Percentiles rank a stretch among this genome's conserved stretches.
These are phyloP conservation scores for Cercospora sojina DNA, from an alignment of 2,329 filamentous ascomycete species.

Conservation along the genomic window DNA sequence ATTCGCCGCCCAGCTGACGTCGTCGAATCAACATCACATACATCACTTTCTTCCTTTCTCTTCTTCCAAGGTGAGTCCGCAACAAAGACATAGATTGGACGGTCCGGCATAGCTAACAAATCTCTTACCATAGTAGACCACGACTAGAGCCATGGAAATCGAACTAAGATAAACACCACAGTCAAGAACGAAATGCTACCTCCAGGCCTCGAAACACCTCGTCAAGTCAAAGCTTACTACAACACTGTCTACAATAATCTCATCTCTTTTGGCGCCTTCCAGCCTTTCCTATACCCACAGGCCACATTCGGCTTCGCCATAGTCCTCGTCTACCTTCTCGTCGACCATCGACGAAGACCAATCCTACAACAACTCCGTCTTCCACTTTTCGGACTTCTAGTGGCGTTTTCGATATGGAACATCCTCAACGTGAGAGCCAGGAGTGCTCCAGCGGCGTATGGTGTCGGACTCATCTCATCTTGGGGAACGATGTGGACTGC, in stretches of 20 bases:
- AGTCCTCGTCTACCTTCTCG: conserved; percentile 52
- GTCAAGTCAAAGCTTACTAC: conserved; percentile 37
- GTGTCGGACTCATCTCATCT: conserved; percentile 54
- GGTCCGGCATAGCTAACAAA: background rate
- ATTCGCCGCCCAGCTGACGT: background rate
- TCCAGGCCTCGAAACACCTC: conserved; percentile 30
- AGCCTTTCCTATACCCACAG: conserved; percentile 49
- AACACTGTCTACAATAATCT: conserved; percentile 42
- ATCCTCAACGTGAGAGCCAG: conserved; percentile 50
- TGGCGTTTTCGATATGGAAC: conserved; percentile 46
- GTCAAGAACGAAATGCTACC: conserved; percentile 29
- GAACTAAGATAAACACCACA: background rate
- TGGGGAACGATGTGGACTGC: conserved; percentile 57
- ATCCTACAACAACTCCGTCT: conserved; percentile 46
- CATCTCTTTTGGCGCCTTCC: conserved; percentile 42
- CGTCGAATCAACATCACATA: background rate
- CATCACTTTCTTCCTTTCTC: background rate
- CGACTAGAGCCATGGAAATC: background rate
- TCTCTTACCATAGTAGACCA: background rate
- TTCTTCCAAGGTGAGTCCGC: conserved; percentile 6
- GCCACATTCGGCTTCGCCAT: conserved; percentile 41
- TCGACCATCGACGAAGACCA: conserved; percentile 48
- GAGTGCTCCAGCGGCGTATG: conserved; percentile 54
- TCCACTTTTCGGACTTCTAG: conserved; percentile 47
- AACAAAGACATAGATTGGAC: background rate